These are phyloP conservation scores for Cercospora sp. DNA, from an alignment of 2,329 filamentous ascomycete genomes.

Conservation along the genomic window DNA sequence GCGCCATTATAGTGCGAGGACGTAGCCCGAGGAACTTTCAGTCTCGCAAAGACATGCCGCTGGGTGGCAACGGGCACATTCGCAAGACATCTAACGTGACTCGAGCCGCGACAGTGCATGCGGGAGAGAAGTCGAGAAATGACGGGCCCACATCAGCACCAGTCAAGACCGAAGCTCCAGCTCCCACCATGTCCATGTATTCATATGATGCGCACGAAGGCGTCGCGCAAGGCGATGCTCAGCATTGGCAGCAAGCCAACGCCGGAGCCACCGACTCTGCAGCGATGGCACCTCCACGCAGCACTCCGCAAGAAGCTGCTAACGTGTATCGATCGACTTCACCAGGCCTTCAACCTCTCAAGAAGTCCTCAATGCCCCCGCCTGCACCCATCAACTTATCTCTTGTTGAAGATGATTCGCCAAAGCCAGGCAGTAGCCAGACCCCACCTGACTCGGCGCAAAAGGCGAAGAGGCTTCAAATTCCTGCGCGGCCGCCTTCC, in stretches of 20 bases:
- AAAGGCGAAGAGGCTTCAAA: slow-evolving; percentile 29
- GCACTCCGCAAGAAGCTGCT: slow-evolving; percentile 21
- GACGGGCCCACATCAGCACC: slow-evolving; percentile 36
- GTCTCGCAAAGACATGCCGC: slow-evolving; percentile 85
- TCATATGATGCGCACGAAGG: slow-evolving; percentile 43
- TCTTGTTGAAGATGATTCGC: slow-evolving; percentile 56
- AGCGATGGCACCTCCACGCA: slow-evolving; percentile 41
- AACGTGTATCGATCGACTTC: slow-evolving; percentile 45
- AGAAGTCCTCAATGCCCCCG: slow-evolving; percentile 44
- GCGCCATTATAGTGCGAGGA: slow-evolving; percentile 89
- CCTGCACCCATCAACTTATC: slow-evolving; percentile 55
- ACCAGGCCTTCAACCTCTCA: slow-evolving; percentile 48
- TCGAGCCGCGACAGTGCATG: slow-evolving; percentile 33
- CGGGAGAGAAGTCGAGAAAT: slow-evolving; percentile 29
- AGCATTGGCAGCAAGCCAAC: slow-evolving; percentile 42
- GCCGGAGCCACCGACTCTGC: slow-evolving; percentile 39
- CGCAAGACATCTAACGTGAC: slow-evolving; percentile 55
- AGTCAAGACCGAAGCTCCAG: slow-evolving; percentile 38
- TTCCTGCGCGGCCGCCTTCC: slow-evolving; percentile 45
- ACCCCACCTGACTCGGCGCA: slow-evolving; percentile 28
- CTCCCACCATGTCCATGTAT: slow-evolving; percentile 44
- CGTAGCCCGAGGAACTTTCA: slow-evolving; percentile 94
- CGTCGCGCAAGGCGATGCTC: slow-evolving; percentile 44
- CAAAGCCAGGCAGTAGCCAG: slow-evolving; percentile 35
- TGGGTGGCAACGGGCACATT: slow-evolving; percentile 75